Evolutionary conservation across 2,329 filamentous ascomycete genomes (phyloP).

Genomic region (Beauveria brongniartii): DNA sequence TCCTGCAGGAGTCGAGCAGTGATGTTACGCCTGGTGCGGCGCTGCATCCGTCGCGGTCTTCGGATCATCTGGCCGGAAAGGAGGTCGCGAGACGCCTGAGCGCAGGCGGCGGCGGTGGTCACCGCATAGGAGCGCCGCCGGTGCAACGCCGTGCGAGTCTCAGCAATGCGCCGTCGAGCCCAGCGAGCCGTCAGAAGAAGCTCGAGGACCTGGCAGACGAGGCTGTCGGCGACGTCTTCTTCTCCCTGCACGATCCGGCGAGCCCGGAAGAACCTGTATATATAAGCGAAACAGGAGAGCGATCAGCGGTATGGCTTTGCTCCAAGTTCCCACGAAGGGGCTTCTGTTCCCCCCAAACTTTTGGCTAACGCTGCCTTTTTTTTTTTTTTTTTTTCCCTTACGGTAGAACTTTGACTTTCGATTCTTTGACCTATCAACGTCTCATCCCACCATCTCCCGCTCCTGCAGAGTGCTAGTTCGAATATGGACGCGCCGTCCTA

Average conservation of each 20-base stretch:
- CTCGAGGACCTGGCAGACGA: constrained; percentile 64
- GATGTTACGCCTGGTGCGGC: background rate
- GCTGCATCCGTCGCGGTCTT: constrained; percentile 49
- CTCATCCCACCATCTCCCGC: constrained; percentile 56
- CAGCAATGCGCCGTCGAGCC: constrained; percentile 37
- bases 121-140: constrained; percentile 13
- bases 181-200: constrained; percentile 57
- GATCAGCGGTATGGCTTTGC: constrained; percentile 51
- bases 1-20: constrained; percentile 38
- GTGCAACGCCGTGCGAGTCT: constrained; percentile 40
- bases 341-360: background rate
- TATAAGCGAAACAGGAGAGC: constrained; percentile 72
- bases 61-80: constrained; percentile 36
- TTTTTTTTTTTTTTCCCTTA: no score
- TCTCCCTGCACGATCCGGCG: constrained; percentile 66
- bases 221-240: constrained; percentile 80
- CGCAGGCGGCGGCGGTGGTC: constrained; percentile 14
- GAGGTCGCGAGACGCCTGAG: constrained; percentile 17
- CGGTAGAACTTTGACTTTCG: constrained; percentile 75
- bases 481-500: constrained; percentile 61
- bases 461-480: constrained; percentile 57
- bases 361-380: constrained; percentile 9
- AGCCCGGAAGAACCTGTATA: constrained; percentile 66
- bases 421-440: constrained; percentile 66
- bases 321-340: no score